Evolutionary conservation across 306 rosid species (phyloP).

Genomic region (Echinosophora koreensis): DNA sequence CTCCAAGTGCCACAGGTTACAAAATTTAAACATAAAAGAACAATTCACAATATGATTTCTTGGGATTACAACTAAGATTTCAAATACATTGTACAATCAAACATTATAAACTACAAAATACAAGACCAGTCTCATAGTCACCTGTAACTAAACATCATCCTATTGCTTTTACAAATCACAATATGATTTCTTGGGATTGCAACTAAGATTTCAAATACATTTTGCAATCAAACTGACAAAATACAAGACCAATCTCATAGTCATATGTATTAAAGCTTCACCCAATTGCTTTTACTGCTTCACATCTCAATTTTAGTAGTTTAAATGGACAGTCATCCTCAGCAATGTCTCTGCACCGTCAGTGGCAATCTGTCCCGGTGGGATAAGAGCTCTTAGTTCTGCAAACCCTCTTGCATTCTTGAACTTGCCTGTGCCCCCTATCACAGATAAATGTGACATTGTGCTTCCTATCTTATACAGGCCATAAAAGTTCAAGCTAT

Average conservation of each 20-base stretch:
- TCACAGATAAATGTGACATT: slow-evolving; percentile 72
- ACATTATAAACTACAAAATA: too few relatives aligned
- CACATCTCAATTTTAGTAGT: slow-evolving; percentile 51
- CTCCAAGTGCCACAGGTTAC: not conserved
- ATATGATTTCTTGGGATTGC: slow-evolving; percentile 34
- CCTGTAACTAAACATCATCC: too few relatives aligned
- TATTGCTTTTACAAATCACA: not conserved
- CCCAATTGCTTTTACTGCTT: slow-evolving; percentile 16
- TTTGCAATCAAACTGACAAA: slow-evolving; percentile 51
- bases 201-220: slow-evolving; percentile 39
- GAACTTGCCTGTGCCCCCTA: slow-evolving; percentile 90
- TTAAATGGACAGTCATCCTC: slow-evolving; percentile 69
- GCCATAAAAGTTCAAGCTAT: slow-evolving; percentile 80
- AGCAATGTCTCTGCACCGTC: slow-evolving; percentile 95
- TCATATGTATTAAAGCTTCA: slow-evolving; percentile 30
- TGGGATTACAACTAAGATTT: slow-evolving; percentile 18
- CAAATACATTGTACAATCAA: slow-evolving; percentile 48
- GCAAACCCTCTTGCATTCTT: slow-evolving; percentile 81
- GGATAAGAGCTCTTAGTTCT: slow-evolving; percentile 72
- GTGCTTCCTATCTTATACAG: slow-evolving; percentile 80
- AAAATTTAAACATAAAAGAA: not conserved
- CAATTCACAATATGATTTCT: slow-evolving; percentile 36
- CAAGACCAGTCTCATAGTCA: too few relatives aligned
- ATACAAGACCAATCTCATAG: slow-evolving; percentile 36
- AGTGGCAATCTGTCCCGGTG: slow-evolving; percentile 76